These are phyloP conservation scores for Cutaneotrichosporon spelunceum DNA, from an alignment of 1,284 basidiomycete genomes.

Conservation along the genomic window DNA sequence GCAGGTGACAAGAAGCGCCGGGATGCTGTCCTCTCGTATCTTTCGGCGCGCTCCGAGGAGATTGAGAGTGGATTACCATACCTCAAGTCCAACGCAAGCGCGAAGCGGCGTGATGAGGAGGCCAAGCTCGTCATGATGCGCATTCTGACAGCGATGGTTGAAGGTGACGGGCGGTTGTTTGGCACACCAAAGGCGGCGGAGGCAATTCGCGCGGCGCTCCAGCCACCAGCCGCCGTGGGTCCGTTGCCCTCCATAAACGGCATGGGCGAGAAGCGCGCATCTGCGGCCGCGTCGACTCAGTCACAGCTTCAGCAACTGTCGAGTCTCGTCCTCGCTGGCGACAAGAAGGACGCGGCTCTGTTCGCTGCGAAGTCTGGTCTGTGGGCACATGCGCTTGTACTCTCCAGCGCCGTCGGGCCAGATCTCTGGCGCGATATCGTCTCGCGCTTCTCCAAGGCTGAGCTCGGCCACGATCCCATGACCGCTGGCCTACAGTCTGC, in stretches of 20 bases:
- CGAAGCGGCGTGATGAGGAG: slow-evolving; percentile 62
- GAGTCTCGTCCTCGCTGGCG: slow-evolving; percentile 71
- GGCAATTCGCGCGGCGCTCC: slow-evolving; percentile 62
- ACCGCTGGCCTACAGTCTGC: slow-evolving; percentile 62
- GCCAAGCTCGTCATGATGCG: slow-evolving; percentile 72
- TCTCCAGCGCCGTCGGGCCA: slow-evolving; percentile 88
- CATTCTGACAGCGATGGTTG: slow-evolving; percentile 72
- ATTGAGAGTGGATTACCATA: slow-evolving; percentile 73
- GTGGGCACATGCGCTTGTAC: slow-evolving; percentile 95
- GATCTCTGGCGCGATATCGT: slow-evolving; percentile 91
- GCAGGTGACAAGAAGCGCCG: slow-evolving; percentile 75
- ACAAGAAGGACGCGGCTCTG: slow-evolving; percentile 80
- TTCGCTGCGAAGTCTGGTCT: slow-evolving; percentile 82
- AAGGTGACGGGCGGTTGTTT: slow-evolving; percentile 77
- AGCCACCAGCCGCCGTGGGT: slow-evolving; percentile 53
- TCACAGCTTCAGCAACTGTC: slow-evolving; percentile 69
- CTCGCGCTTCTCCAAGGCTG: slow-evolving; percentile 75
- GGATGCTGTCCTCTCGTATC: slow-evolving; percentile 69
- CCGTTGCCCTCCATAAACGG: slow-evolving; percentile 25
- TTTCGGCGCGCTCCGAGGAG: slow-evolving; percentile 70
- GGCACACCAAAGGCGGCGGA: slow-evolving; percentile 74
- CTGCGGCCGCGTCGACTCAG: slow-evolving; percentile 50
- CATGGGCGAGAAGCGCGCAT: slow-evolving; percentile 22
- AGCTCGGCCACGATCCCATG: slow-evolving; percentile 57
- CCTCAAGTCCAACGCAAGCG: slow-evolving; percentile 55